Conservation (phyloP, 495 filamentous ascomycete species). For the Neurospora sp. region DNA sequence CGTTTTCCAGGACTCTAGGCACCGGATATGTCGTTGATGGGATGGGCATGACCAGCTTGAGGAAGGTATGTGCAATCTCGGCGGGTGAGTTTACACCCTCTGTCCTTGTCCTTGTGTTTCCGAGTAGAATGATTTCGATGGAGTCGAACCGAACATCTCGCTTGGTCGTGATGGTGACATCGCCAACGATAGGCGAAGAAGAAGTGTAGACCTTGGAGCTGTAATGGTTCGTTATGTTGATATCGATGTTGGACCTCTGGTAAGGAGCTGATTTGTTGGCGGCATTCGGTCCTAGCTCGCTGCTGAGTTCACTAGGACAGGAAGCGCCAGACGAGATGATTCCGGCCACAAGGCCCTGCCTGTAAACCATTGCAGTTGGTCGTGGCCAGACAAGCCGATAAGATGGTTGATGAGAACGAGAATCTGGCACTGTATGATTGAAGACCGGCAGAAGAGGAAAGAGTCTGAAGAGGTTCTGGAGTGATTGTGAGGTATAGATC, state of each 20-base stretch:
- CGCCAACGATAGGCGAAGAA: conserved; percentile 32
- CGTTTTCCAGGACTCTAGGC: conserved; percentile 56
- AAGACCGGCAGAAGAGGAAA: background rate
- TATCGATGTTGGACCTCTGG: conserved; percentile 27
- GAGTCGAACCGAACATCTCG: conserved; percentile 66
- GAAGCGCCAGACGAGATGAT: background rate
- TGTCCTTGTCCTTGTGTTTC: conserved; percentile 37
- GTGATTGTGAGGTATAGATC: background rate
- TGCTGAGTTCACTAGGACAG: conserved; percentile 6
- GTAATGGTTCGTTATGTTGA: conserved; percentile 38
- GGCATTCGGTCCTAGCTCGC: background rate
- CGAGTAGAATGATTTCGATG: conserved; percentile 73
- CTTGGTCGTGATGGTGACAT: conserved; percentile 46
- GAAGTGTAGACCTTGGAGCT: conserved; percentile 40
- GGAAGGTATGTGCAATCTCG: conserved; percentile 48
- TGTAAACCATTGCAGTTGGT: background rate
- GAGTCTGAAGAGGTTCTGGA: background rate
- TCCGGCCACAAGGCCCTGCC: background rate
- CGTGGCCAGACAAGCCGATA: background rate
- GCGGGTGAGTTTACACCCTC: conserved; percentile 33
- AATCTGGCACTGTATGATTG: background rate
- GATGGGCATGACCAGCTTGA: conserved; percentile 76
- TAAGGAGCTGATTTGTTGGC: conserved; percentile 2
- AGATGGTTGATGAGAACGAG: background rate
- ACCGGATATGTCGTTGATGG: conserved; percentile 56